Evolutionary conservation across 164 flowering plant species (phyloP).

Genomic region (Stephania yunnanensis): DNA sequence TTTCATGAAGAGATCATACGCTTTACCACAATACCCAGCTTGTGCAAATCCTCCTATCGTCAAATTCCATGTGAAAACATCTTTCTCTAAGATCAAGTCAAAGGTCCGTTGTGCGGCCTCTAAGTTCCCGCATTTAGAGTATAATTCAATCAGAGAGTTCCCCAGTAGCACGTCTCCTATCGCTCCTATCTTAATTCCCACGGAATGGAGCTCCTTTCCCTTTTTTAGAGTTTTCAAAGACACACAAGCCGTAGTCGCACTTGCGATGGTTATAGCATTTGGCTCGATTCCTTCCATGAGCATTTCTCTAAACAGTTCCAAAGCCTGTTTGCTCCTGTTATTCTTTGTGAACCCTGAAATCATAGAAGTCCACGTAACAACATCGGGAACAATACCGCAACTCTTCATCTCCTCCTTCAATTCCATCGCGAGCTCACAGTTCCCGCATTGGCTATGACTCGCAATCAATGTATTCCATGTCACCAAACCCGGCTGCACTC

Average conservation of each 20-base stretch:
- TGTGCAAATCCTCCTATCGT: constrained; percentile 29
- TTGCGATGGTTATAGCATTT: constrained; percentile 26
- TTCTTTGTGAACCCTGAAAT: constrained; percentile 30
- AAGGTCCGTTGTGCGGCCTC: constrained; percentile 23
- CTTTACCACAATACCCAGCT: constrained; percentile 28
- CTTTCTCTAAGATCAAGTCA: constrained; percentile 19
- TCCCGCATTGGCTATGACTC: constrained; percentile 24
- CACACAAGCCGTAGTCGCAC: constrained; percentile 26
- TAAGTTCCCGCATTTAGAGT: constrained; percentile 25
- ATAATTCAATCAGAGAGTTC: constrained; percentile 27
- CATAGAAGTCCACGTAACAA: constrained; percentile 30
- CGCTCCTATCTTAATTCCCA: constrained; percentile 20
- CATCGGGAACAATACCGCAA: constrained; percentile 23
- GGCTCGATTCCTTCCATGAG: constrained; percentile 21
- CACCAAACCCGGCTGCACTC: constrained; percentile 20
- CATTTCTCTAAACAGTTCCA: constrained; percentile 27
- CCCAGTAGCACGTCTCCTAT: constrained; percentile 20
- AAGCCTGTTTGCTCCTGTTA: constrained; percentile 21
- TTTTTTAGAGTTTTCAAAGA: constrained; percentile 19
- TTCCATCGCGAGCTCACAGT: constrained; percentile 24
- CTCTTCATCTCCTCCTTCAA: constrained; percentile 25
- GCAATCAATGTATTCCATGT: constrained; percentile 30
- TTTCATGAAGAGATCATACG: constrained; percentile 25
- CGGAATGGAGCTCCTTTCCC: constrained; percentile 24
- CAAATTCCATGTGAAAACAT: constrained; percentile 28